Conservation (phyloP, 1,284 basidiomycete species). For the Crocinoboletus sp. region DNA sequence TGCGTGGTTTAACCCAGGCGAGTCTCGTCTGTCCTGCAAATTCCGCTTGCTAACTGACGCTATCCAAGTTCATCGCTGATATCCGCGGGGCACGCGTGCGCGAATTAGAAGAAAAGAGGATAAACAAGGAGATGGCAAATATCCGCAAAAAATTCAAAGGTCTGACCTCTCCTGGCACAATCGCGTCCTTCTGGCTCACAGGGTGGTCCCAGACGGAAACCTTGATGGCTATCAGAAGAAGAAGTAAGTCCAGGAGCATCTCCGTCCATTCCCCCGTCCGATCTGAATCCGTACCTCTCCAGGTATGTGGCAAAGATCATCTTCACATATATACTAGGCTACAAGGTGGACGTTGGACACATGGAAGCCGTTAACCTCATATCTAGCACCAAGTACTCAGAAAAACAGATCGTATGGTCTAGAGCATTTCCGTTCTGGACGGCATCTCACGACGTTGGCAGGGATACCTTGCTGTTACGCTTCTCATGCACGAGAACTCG, state of each 20-base stretch:
- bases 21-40: slow-evolving; percentile 19
- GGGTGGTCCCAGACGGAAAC: slow-evolving; percentile 71
- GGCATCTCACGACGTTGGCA: slow-evolving; percentile 31
- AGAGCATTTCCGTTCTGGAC: neutral
- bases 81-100: slow-evolving; percentile 89
- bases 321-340: slow-evolving; percentile 98
- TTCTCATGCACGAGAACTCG: slow-evolving; percentile 98
- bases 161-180: slow-evolving; percentile 28
- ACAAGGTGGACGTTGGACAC: slow-evolving; percentile 98
- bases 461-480: slow-evolving; percentile 97
- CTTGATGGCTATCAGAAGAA: slow-evolving; percentile 99
- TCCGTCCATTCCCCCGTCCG: slow-evolving; percentile 9
- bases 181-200: slow-evolving; percentile 2
- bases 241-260: slow-evolving; percentile 60
- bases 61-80: slow-evolving; percentile 90
- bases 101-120: slow-evolving; percentile 93
- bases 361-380: slow-evolving; percentile 99
- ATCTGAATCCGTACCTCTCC: slow-evolving; percentile 12
- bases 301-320: slow-evolving; percentile 96
- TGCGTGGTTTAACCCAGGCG: slow-evolving; percentile 90
- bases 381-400: slow-evolving; percentile 92
- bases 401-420: slow-evolving; percentile 93
- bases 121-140: slow-evolving; percentile 99
- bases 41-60: slow-evolving; percentile 7
- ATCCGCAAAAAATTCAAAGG: slow-evolving; percentile 99